Conservation (phyloP, 78 protist species). For the Trichosphaerium sp. region DNA sequence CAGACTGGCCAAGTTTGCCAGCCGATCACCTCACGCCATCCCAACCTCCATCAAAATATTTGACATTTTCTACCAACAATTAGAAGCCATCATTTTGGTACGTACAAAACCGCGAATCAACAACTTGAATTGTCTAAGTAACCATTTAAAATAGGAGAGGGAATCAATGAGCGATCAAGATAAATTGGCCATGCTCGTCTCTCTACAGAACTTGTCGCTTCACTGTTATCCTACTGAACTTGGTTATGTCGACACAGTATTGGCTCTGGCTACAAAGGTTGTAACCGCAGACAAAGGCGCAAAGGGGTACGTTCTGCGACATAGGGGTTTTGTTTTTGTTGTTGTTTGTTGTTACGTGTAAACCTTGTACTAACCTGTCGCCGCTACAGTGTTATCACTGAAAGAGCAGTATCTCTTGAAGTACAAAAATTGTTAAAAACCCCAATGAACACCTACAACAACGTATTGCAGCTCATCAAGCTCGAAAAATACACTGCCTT, state of each 20-base stretch:
- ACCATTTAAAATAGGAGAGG: constrained; percentile 36
- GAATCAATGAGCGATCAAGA: constrained; percentile 47
- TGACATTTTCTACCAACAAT: constrained; percentile 44
- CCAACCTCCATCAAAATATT: constrained; percentile 54
- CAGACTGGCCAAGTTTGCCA: constrained; percentile 64
- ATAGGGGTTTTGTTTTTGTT: no score
- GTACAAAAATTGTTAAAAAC: constrained; percentile 21
- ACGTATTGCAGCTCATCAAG: constrained; percentile 38
- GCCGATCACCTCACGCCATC: constrained; percentile 16
- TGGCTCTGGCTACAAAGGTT: constrained; percentile 11
- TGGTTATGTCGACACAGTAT: constrained; percentile 57
- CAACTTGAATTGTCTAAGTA: no score
- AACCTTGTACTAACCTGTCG: no score
- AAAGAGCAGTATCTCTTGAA: no score
- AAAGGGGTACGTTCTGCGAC: no score
- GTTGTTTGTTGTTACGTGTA: no score
- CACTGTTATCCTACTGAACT: constrained; percentile 56
- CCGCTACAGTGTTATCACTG: no score
- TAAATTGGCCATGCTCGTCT: constrained; percentile 41
- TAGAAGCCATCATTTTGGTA: constrained; percentile 11
- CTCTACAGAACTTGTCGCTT: constrained; percentile 67
- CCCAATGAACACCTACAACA: constrained; percentile 48
- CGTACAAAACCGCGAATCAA: not conserved
- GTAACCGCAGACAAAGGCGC: constrained; percentile 2
- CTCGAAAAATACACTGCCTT: constrained; percentile 44